Evolutionary conservation across 2,329 filamentous ascomycete genomes (phyloP).

Genomic region (Fusarium xyrophilum): DNA sequence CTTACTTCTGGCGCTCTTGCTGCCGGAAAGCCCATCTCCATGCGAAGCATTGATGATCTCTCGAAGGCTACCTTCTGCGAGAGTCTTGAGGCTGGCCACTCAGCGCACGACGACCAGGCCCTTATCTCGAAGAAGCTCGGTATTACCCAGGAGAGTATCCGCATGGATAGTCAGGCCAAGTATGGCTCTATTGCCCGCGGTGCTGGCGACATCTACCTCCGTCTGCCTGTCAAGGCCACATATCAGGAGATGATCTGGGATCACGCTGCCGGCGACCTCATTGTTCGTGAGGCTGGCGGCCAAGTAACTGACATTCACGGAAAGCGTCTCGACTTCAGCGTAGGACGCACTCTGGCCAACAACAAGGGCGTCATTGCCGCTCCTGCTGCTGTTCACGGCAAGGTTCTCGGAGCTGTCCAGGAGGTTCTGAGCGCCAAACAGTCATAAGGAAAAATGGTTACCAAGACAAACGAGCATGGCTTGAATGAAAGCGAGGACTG

Average conservation of each 20-base stretch:
- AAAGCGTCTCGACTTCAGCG: slow-evolving; percentile 82
- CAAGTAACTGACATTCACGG: slow-evolving; percentile 89
- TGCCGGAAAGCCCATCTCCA: slow-evolving; percentile 70
- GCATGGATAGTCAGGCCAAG: slow-evolving; percentile 98
- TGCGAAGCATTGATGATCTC: slow-evolving; percentile 79
- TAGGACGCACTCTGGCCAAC: slow-evolving; percentile 81
- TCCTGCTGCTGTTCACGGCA: slow-evolving; percentile 74
- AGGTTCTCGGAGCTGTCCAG: slow-evolving; percentile 83
- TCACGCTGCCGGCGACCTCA: slow-evolving; percentile 92
- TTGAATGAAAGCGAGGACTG: slow-evolving; percentile 14
- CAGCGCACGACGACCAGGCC: slow-evolving; percentile 85
- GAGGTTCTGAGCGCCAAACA: slow-evolving; percentile 66
- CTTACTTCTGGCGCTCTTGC: slow-evolving; percentile 62
- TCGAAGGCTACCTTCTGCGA: slow-evolving; percentile 91
- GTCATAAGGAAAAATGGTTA: slow-evolving; percentile 12
- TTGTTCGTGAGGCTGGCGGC: slow-evolving; percentile 93
- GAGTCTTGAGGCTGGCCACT: slow-evolving; percentile 92
- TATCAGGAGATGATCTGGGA: slow-evolving; percentile 99
- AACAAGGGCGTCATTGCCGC: slow-evolving; percentile 97
- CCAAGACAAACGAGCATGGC: neutral
- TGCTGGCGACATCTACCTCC: slow-evolving; percentile 91
- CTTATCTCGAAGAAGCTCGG: slow-evolving; percentile 80
- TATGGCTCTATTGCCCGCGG: slow-evolving; percentile 95
- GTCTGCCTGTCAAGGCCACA: slow-evolving; percentile 81
- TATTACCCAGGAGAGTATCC: slow-evolving; percentile 86